Percentiles rank a stretch among this genome's conserved stretches.
These are phyloP conservation scores for Nicotiana undulata DNA, from an alignment of 257 asterid genomes.

Conservation along the genomic window DNA sequence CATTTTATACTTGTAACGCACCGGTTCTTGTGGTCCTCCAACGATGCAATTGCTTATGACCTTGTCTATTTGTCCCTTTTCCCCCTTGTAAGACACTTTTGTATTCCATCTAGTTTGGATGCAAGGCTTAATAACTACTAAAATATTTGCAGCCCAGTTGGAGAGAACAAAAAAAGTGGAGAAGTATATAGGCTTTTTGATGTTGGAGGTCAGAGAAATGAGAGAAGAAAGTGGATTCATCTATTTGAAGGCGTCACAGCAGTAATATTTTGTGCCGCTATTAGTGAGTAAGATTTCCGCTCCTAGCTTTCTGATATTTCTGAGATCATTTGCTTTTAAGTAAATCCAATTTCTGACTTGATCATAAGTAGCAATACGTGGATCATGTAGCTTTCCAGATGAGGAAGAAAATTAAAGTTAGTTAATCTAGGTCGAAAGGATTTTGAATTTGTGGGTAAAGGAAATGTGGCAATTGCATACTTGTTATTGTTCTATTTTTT, in stretches of 20 bases:
- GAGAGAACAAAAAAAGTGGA: slow-evolving; percentile 93
- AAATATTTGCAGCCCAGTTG: slow-evolving; percentile 83
- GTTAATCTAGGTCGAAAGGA: background rate
- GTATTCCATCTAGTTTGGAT: background rate
- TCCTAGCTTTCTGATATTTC: slow-evolving; percentile 5
- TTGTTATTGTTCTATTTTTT: background rate
- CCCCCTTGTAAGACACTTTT: background rate
- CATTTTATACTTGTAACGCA: background rate
- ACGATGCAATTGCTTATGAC: background rate
- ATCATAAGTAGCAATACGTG: background rate
- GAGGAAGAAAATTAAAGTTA: background rate
- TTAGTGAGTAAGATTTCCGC: slow-evolving; percentile 74
- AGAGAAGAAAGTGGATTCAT: slow-evolving; percentile 99
- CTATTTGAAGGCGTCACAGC: slow-evolving; percentile 98
- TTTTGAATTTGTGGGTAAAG: background rate
- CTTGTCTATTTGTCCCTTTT: background rate
- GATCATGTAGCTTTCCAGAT: background rate
- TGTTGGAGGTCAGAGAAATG: slow-evolving; percentile 99
- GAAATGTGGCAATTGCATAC: background rate
- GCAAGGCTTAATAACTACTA: slow-evolving; percentile 9
- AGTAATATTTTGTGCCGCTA: slow-evolving; percentile 96
- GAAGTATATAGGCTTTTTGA: slow-evolving; percentile 93
- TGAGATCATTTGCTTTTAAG: background rate
- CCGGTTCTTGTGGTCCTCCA: background rate
- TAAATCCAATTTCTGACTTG: background rate